Base-by-base conservation (phyloP, 2,329 filamentous ascomycete species). In the Aspergillus intermedius region DNA sequence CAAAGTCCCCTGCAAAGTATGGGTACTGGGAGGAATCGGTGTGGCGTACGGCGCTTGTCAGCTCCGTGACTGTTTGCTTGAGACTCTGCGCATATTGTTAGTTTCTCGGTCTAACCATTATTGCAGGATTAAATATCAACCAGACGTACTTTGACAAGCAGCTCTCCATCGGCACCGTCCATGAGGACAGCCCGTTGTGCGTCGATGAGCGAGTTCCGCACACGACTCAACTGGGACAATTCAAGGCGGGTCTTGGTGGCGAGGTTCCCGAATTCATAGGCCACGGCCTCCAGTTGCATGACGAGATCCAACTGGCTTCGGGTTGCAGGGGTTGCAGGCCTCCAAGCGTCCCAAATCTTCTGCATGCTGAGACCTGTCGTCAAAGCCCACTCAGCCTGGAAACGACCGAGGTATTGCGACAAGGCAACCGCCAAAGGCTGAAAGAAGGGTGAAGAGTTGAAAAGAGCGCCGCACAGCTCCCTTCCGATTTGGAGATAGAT, bases 341-440 rank as follows among this genome's bases (percentile, higher is more conserved):
- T 80, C 60, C 94, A 80, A 1, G 74, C 61, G 39, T 80, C 79
- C 91, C 91, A 95, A 4, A 95, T 75, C 7, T 73, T 66, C 61
- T 93, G 87, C 87, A 94, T 93, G 55, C 82, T 84, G 10, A 90
- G 72, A 0, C 89, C 90, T 2, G 86, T 90, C 0, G 76, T 82
- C 12, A 94, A 71, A 48, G 82, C 82, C 71, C 90, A 91, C 2
- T 81, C 83, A 13, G 81, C 77, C 21, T 80, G 77, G 60, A 95
- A 91, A 44, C 77, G 76, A 35, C 71, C 71, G 40, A 78, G 67
- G 42, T 58, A 56, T 44, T 50, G 57, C 42, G 54, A 71, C 37
- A 64, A 60, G 5, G 52, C 48, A 25, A 46, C 45, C 37, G 62
- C 58, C 40, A 72, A 48, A 7, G 62, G 52, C n/a, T 57, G 54